These are phyloP conservation scores for Pistacia vera DNA, from an alignment of 345 rosid genomes.

Conservation along the genomic window DNA sequence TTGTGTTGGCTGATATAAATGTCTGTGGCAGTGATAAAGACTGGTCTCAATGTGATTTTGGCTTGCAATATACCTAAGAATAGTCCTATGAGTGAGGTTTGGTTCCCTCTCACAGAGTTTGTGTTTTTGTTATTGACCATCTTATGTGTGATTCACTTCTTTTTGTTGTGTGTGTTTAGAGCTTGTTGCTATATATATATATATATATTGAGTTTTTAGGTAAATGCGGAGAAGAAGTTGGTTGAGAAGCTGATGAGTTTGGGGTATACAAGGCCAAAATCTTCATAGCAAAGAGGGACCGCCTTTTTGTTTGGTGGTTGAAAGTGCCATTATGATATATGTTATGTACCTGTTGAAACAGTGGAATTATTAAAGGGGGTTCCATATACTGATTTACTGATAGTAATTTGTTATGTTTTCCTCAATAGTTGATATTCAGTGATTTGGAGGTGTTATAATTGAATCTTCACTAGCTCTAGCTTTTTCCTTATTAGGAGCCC, in stretches of 20 bases:
- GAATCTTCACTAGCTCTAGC: neutral
- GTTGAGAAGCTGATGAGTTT: constrained; percentile 68
- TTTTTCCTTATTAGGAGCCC: too few relatives aligned
- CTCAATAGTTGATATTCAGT: neutral
- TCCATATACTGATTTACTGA: neutral
- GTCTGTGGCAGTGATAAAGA: constrained; percentile 67
- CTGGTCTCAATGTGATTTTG: constrained; percentile 71
- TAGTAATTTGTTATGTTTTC: neutral
- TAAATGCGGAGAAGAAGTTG: constrained; percentile 76
- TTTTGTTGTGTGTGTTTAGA: neutral
- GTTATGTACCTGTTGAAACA: neutral
- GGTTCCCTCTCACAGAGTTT: neutral
- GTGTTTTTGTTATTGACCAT: neutral
- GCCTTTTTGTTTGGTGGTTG: neutral
- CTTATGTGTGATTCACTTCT: neutral
- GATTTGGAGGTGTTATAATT: neutral
- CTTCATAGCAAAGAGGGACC: constrained; percentile 8
- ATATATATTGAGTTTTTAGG: constrained; percentile 41
- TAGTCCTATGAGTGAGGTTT: constrained; percentile 81
- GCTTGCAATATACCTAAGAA: constrained; percentile 92
- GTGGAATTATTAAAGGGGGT: neutral
- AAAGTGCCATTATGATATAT: neutral
- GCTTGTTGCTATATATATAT: too few relatives aligned
- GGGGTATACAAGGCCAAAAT: constrained; percentile 60
- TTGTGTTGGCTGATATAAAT: neutral